Evolutionary conservation across 116 monocot species (phyloP), one percentile per base, ranked within the genome.

Genomic region (Posidonia oceanica): DNA sequence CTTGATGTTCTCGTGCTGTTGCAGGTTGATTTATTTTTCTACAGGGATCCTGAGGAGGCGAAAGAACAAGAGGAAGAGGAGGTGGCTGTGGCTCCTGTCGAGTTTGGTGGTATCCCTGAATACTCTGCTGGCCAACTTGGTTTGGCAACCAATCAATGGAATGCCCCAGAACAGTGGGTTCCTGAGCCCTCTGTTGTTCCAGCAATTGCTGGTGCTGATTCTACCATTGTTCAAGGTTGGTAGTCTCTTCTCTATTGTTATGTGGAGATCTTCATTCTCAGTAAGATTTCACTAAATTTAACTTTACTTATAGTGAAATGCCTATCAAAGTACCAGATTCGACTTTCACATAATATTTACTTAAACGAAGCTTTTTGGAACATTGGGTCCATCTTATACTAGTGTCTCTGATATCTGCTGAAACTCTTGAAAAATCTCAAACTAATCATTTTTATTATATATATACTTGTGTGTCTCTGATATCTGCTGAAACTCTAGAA

Each of bases 11-110:
- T 37, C 64, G 15, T 67, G 61, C 7, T 58, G 6, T 58, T 58
- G 20, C 67, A 81, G 80, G 80, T 81, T 16, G 76, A 81, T 58
- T 61, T 81, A n/a, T 81, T 81, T 39, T 81, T 81, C 72, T 80
- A 80, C 59, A 65, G 80, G 52, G 75, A 80, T n/a, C 80, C 80
- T 16, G 75, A 75, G 52, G 75, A 76, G 55, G 71, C 72, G 3
- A 81, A 81, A 68, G 80, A 81, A 54, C 68, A 72, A 18, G 76
- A 76, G 55, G 72, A 81, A 29, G 79, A 64, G 6, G 72, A 72
- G 18, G 72, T 53, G 20, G 67, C 72, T 48, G 66, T 68, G 7
- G 54, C 61, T 11, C 63, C 68, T 18, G 18, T 71, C 41, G 80
- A 75, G 12, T 81, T 72, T 68, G 67, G 71, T 51, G 69, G 60